Base-by-base conservation (phyloP, 208 protist species). In the Leishmania arabica region DNA sequence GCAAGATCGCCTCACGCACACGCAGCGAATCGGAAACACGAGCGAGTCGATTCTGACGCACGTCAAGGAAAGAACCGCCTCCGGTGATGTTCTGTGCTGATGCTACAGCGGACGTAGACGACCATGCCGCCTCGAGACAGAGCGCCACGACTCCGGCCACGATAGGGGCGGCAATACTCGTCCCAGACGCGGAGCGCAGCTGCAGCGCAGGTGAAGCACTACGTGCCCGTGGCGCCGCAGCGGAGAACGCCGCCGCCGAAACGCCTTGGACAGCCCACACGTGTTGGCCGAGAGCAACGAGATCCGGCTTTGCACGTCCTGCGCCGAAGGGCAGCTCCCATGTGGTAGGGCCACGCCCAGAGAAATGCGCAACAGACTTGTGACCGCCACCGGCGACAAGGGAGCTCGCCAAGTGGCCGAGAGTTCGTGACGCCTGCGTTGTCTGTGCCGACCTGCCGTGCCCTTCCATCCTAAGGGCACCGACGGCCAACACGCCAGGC, bases 251-350 rank as follows among this genome's bases (percentile, higher is more conserved):
- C 40, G 27, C 27, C n/a, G 68, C 45, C 45, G 68, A 51, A 24
- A 86, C 74, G 0, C 86, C 79, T 79, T 89, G 78, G 37, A 85
- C 75, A 68, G 72, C 75, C 78, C 75, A 60, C 4, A 96, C 84
- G 56, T 82, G 40, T 8, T 92, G 77, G 21, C 98, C 98, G 66
- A 96, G 89, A 13, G 98, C 94, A 0, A 99, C 86, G 1, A 99
- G 34, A 82, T 99, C 99, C 0, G 99, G 99, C 90, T 99, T 99
- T 11, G 98, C 77, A 37, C 98, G 88, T 7, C 99, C 99, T 49
- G 98, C 97, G 13, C 87, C 88, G 69, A 92, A 88, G n/a, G 98
- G 96, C 40, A 99, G 84, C 79, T 99, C 98, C 93, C 95, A 98
- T 27, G 92, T 98, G 1, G 98, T 99, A 66, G 98, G 98, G 2